These are phyloP conservation scores for Venturia carpophila DNA, from an alignment of 2,329 filamentous ascomycete genomes.

Conservation along the genomic window DNA sequence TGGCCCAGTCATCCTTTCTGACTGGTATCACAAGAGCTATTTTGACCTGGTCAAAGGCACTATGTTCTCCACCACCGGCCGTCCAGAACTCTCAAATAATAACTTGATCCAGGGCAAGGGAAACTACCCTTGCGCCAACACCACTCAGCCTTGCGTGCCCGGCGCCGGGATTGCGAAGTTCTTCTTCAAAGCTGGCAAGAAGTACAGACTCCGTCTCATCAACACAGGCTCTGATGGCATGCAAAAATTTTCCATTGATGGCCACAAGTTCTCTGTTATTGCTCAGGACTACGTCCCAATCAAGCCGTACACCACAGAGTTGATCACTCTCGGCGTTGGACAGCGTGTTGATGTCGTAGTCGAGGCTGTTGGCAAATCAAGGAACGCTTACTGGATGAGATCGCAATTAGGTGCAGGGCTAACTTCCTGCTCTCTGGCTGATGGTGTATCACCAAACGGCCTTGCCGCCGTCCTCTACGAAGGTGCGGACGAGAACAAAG, in stretches of 20 bases:
- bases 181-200: conserved; percentile 35
- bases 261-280: conserved; percentile 37
- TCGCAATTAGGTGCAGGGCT: conserved; percentile 22
- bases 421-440: conserved; percentile 31
- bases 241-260: conserved; percentile 38
- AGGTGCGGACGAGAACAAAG: conserved; percentile 41
- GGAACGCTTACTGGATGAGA: conserved; percentile 29
- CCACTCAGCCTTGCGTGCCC: conserved; percentile 23
- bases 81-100: conserved; percentile 23
- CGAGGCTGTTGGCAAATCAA: conserved; percentile 23
- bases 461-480: conserved; percentile 60
- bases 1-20: conserved; percentile 24
- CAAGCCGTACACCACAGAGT: conserved; percentile 32
- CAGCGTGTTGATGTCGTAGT: conserved; percentile 19
- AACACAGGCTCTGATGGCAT: conserved; percentile 36
- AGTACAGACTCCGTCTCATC: conserved; percentile 36
- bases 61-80: conserved; percentile 18
- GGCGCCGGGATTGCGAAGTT: conserved; percentile 25
- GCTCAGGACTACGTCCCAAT: conserved; percentile 37
- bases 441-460: conserved; percentile 40
- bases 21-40: conserved; percentile 23
- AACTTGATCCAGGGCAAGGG: conserved; percentile 27
- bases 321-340: conserved; percentile 32
- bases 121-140: conserved; percentile 24
- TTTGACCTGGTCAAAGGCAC: conserved; percentile 20